These are phyloP conservation scores for Hericium coralloides DNA, from an alignment of 768 basidiomycete species.

Conservation along the genomic window DNA sequence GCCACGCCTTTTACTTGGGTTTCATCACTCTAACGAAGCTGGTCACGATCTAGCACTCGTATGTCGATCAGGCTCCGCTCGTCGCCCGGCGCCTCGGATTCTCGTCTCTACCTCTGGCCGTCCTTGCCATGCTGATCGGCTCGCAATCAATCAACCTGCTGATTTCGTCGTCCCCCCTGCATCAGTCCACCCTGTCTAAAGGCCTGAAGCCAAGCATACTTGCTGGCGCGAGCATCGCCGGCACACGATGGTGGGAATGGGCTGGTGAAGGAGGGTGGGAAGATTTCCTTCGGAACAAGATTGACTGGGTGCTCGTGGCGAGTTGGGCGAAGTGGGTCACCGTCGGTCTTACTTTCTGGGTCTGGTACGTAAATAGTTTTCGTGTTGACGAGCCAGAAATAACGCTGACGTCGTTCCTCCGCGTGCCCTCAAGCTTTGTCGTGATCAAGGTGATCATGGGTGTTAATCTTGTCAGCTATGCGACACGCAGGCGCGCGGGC, in stretches of 20 bases:
- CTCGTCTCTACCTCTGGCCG: slow-evolving; percentile 85
- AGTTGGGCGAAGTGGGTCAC: slow-evolving; percentile 55
- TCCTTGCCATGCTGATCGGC: slow-evolving; percentile 68
- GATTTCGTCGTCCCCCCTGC: slow-evolving; percentile 28
- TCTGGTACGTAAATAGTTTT: slow-evolving; percentile 51
- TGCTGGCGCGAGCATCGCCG: neutral
- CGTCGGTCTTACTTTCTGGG: slow-evolving; percentile 67
- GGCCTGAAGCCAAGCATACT: slow-evolving; percentile 21
- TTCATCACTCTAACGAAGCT: neutral
- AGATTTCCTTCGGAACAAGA: slow-evolving; percentile 16
- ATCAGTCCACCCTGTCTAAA: slow-evolving; percentile 21
- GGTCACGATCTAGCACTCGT: slow-evolving; percentile 43
- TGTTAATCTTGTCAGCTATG: slow-evolving; percentile 78
- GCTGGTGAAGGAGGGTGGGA: slow-evolving; percentile 11
- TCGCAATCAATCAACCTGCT: slow-evolving; percentile 61
- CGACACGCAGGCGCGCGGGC: slow-evolving; percentile 59
- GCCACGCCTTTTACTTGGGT: neutral
- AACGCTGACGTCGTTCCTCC: neutral
- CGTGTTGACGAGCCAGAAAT: neutral
- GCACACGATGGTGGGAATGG: slow-evolving; percentile 34
- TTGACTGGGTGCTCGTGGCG: slow-evolving; percentile 39
- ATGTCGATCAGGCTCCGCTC: slow-evolving; percentile 92
- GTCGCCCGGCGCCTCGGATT: slow-evolving; percentile 93
- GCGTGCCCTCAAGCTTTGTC: slow-evolving; percentile 43
- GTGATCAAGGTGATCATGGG: slow-evolving; percentile 91